phyloP scores from a whole-genome alignment of 148 eudicot species.

The Dianthus caryophyllus region DNA sequence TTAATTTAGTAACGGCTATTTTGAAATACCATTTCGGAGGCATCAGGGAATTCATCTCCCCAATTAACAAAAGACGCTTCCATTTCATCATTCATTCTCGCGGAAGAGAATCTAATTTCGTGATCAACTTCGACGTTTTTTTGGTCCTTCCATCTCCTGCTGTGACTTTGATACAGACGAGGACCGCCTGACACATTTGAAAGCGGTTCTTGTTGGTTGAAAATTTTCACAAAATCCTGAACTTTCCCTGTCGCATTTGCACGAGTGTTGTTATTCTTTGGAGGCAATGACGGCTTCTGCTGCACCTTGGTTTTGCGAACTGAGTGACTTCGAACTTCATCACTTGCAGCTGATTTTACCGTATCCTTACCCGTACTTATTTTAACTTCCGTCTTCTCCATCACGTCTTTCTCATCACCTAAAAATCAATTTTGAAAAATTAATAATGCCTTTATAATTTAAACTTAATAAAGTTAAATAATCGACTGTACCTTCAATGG shows the following conservation, averaged over 20 bases:
- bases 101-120: slow-evolving; percentile 24
- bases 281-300: slow-evolving; percentile 15
- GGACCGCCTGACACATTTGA: slow-evolving; percentile 23
- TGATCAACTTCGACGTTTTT: slow-evolving; percentile 20
- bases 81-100: slow-evolving; percentile 18
- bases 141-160: slow-evolving; percentile 38
- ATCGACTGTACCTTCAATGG: slow-evolving; percentile 18
- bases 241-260: slow-evolving; percentile 46
- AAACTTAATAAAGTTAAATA: not conserved
- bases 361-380: slow-evolving; percentile 16
- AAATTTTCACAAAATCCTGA: slow-evolving; percentile 62
- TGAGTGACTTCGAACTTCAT: slow-evolving; percentile 18
- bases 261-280: slow-evolving; percentile 20
- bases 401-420: slow-evolving; percentile 27
- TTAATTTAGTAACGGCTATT: not conserved
- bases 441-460: not conserved
- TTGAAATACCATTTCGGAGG: slow-evolving; percentile 37
- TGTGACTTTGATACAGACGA: slow-evolving; percentile 29
- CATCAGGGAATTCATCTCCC: slow-evolving; percentile 22
- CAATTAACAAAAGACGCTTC: slow-evolving; percentile 20
- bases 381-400: slow-evolving; percentile 28
- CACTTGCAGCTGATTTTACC: slow-evolving; percentile 20
- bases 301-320: slow-evolving; percentile 25
- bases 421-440: not conserved
- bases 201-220: slow-evolving; percentile 56